Conservation (phyloP, 1,284 basidiomycete species). For the Tranzscheliella williamsii region DNA sequence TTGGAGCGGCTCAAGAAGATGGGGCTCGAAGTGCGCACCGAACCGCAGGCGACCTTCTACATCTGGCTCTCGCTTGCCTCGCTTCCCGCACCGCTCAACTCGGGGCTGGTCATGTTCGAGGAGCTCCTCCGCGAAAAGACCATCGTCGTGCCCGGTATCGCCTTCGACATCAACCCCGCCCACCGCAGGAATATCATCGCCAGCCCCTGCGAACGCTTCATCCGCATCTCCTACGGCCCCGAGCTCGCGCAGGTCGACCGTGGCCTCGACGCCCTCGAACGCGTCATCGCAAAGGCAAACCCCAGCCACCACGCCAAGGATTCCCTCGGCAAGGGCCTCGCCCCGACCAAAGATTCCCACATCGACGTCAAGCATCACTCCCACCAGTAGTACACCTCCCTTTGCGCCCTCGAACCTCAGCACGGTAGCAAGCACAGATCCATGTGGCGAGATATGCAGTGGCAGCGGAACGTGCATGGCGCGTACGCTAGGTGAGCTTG, state of each 20-base stretch:
- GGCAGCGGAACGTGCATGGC: no score
- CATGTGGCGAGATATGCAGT: no score
- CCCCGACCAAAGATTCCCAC: slow-evolving; percentile 15
- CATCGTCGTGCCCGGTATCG: slow-evolving; percentile 80
- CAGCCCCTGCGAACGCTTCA: slow-evolving; percentile 67
- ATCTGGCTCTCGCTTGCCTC: slow-evolving; percentile 84
- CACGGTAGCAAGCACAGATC: no score
- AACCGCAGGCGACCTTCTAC: slow-evolving; percentile 68
- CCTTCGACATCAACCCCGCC: slow-evolving; percentile 71
- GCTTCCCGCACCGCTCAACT: slow-evolving; percentile 79
- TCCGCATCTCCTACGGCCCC: slow-evolving; percentile 74
- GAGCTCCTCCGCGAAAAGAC: slow-evolving; percentile 87
- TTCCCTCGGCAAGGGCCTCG: slow-evolving; percentile 23
- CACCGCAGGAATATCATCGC: slow-evolving; percentile 74
- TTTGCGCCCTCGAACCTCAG: no score
- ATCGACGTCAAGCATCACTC: slow-evolving; percentile 13
- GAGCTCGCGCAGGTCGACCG: slow-evolving; percentile 75
- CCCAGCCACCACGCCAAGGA: slow-evolving; percentile 61
- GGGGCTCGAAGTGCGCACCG: slow-evolving; percentile 37
- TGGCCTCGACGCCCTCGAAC: slow-evolving; percentile 82
- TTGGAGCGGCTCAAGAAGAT: slow-evolving; percentile 77
- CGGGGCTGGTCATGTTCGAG: slow-evolving; percentile 91
- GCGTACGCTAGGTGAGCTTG: slow-evolving; percentile 9
- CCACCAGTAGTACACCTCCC: no score
- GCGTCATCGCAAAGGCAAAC: slow-evolving; percentile 73